Evolutionary conservation across 163 green algal genomes (phyloP).

Genomic region (Prototheca wickerhamii): DNA sequence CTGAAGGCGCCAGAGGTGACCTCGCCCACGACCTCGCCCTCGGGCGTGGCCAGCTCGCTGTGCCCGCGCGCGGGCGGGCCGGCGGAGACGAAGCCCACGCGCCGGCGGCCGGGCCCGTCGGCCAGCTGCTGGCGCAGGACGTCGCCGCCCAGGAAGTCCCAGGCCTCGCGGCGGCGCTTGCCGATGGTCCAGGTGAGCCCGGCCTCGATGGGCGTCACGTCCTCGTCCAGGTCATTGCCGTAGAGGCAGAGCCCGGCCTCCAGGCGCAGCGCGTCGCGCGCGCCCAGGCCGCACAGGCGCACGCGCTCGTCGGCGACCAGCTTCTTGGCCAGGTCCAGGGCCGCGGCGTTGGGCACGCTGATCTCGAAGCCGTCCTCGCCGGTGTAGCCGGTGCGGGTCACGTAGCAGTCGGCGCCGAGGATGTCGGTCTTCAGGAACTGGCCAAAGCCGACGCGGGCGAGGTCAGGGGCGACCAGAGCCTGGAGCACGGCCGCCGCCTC

Average conservation of each 20-base stretch:
- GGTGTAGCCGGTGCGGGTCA: constrained; percentile 92
- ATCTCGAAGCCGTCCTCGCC: constrained; percentile 98
- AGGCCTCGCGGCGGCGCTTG: constrained; percentile 80
- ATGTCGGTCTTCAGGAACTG: constrained; percentile 70
- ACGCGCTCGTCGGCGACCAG: constrained; percentile 55
- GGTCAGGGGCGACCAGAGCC: constrained; percentile 53
- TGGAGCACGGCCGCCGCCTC: constrained; percentile 65
- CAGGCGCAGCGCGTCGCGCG: constrained; percentile 88
- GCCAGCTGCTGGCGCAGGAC: constrained; percentile 90
- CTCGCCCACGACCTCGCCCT: constrained; percentile 76
- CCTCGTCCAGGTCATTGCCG: constrained; percentile 93
- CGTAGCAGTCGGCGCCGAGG: constrained; percentile 64
- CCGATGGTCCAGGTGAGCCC: constrained; percentile 96
- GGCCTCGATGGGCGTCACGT: constrained; percentile 90
- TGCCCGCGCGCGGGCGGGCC: constrained; percentile 68
- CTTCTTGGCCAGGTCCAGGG: constrained; percentile 57
- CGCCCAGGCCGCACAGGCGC: constrained; percentile 77
- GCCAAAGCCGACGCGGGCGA: constrained; percentile 87
- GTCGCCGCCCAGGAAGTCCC: constrained; percentile 87
- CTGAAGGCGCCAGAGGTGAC: constrained; percentile 90
- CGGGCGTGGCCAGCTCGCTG: constrained; percentile 54
- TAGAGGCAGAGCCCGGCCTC: constrained; percentile 98
- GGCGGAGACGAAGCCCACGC: constrained; percentile 75
- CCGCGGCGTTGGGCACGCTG: constrained; percentile 52
- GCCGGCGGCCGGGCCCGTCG: constrained; percentile 64